Conservation (phyloP, 2,329 filamentous ascomycete genomes). For the Gaeumannomyces tritici region DNA sequence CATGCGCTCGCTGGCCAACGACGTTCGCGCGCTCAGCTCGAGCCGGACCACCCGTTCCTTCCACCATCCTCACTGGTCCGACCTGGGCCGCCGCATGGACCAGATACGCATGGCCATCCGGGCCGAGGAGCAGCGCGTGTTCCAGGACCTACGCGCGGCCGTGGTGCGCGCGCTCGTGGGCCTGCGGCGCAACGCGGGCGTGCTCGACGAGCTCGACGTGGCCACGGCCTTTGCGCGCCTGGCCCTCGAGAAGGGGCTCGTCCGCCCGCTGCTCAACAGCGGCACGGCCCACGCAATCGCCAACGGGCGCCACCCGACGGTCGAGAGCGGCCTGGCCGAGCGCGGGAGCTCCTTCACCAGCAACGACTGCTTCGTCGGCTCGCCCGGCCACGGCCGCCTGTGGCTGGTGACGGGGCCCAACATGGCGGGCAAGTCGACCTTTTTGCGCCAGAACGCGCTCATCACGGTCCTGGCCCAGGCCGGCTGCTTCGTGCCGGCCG, state of each 20-base stretch:
- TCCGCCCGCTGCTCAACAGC: constrained; percentile 62
- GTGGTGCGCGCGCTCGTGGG: constrained; percentile 78
- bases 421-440: constrained; percentile 97
- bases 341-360: constrained; percentile 55
- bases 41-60: constrained; percentile 81
- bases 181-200: constrained; percentile 79
- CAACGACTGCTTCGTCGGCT: constrained; percentile 58
- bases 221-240: constrained; percentile 75
- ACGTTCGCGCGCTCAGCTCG: constrained; percentile 54
- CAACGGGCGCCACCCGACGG: constrained; percentile 83
- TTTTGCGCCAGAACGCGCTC: constrained; percentile 87
- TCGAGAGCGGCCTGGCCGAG: constrained; percentile 71
- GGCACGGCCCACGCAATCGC: constrained; percentile 63
- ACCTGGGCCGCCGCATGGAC: constrained; percentile 71
- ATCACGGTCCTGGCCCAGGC: constrained; percentile 90
- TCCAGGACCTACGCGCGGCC: constrained; percentile 60
- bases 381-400: constrained; percentile 50
- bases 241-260: constrained; percentile 63
- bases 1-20: constrained; percentile 24
- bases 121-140: constrained; percentile 73
- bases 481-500: constrained; percentile 85
- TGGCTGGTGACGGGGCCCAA: constrained; percentile 77
- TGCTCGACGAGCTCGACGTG: constrained; percentile 90
- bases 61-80: constrained; percentile 74
- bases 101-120: constrained; percentile 69